Evolutionary conservation across 192 early-diverging fungal genomes (phyloP).

Genomic region (Rhizophagus prolifer): DNA sequence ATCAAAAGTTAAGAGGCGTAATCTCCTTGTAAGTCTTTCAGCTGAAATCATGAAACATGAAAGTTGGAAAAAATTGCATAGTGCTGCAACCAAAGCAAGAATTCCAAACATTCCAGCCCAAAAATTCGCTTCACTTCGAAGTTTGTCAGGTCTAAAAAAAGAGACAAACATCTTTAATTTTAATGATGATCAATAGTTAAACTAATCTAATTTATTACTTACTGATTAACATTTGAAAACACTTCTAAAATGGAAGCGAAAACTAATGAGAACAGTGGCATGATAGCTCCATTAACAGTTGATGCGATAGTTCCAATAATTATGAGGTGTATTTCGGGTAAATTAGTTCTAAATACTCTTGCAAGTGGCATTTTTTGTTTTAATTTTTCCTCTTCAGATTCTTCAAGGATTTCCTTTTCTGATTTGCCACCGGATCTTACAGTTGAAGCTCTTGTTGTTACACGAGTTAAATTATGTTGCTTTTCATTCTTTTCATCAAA

Average conservation of each 20-base stretch:
- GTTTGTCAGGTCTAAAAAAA: conserved; percentile 7
- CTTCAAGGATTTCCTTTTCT: conserved; percentile 38
- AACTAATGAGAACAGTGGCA: conserved; percentile 78
- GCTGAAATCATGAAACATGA: conserved; percentile 54
- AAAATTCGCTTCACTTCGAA: conserved; percentile 34
- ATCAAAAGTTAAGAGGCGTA: conserved; percentile 66
- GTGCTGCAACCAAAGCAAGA: conserved; percentile 35
- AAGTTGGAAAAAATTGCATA: conserved; percentile 33
- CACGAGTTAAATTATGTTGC: conserved; percentile 36
- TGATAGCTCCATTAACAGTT: conserved; percentile 67
- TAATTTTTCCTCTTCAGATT: conserved; percentile 36
- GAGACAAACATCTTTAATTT: conserved; percentile 34
- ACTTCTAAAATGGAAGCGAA: conserved; percentile 34
- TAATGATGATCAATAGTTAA: conserved; percentile 49
- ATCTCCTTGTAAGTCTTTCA: conserved; percentile 44
- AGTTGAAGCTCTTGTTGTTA: conserved; percentile 44
- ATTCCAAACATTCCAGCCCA: conserved; percentile 37
- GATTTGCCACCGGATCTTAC: conserved; percentile 46
- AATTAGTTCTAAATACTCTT: conserved; percentile 54
- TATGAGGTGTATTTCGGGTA: conserved; percentile 52
- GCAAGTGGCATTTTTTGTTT: conserved; percentile 55
- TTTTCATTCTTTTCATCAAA: conserved; percentile 38
- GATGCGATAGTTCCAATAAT: conserved; percentile 60
- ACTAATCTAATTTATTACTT: conserved; percentile 21
- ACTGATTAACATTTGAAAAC: conserved; percentile 14